Base-by-base conservation (phyloP, 306 rosid genomes). In the Morella rubra region DNA sequence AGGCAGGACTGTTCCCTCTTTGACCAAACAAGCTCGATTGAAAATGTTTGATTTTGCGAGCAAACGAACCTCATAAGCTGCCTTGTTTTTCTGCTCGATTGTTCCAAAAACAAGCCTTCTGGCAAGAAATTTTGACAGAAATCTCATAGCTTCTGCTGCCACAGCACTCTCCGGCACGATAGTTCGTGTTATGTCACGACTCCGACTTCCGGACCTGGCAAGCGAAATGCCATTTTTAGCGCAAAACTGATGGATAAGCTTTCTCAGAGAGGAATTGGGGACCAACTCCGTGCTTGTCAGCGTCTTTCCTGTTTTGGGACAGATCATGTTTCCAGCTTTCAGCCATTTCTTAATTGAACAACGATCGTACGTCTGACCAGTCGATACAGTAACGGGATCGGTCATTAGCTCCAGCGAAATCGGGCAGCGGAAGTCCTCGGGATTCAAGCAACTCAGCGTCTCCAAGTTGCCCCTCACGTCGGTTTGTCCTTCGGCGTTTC, bases 291-390 rank as follows among this genome's bases (percentile, higher is more conserved):
- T 79, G 71, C 41, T 87, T 0, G 19, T 70, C 1, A 94, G 88
- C 65, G 66, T 89, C 82, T 91, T 88, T 73, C 98, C 96, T 66
- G 98, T 94, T 85, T 90, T 91, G 7, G 98, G 98, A 37, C 98
- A 94, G 8, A 49, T 81, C 18, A 10, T 16, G 70, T 94, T 90
- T 12, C 98, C 97, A 7, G 89, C 88, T 60, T 81, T 75, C 5
- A 94, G 85, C 98, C 98, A 94, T 88, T 85, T 90, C 6, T 85
- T 65, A 81, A 94, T 94, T 15, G 96, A 90, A 54, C 70, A 53
- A 13, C 97, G 87, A 61, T 94, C 97, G n/a, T 90, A 94, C 44
- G 98, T 94, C 58, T 94, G 98, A 5, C 98, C 98, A 0, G 98
- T 94, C 6, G 95, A 86, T 2, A 94, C 83, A 2, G 96, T 94